These are phyloP conservation scores for Dichotomopilus funicola DNA, from an alignment of 2,329 filamentous ascomycete species.

Conservation along the genomic window DNA sequence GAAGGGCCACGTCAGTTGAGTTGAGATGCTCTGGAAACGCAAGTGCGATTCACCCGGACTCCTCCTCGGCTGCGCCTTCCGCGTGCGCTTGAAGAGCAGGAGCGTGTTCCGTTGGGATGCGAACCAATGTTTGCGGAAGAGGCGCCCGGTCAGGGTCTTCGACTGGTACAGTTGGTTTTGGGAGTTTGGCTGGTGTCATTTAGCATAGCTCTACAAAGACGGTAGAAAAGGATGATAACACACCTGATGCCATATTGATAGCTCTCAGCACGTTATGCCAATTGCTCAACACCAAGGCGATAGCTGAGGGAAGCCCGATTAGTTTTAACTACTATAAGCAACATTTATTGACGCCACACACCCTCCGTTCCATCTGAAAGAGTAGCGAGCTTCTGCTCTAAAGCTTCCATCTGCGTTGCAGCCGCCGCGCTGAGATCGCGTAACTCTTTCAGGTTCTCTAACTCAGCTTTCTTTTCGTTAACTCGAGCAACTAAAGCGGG, in stretches of 20 bases:
- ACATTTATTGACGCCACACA: conserved; percentile 28
- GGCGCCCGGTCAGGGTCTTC: conserved; percentile 33
- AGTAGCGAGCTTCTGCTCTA: conserved; percentile 72
- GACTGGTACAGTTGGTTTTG: conserved; percentile 47
- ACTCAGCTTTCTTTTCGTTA: conserved; percentile 77
- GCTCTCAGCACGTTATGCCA: conserved; percentile 83
- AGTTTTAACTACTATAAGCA: conserved; percentile 2
- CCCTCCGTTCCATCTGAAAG: conserved; percentile 78
- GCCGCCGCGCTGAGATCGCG: conserved; percentile 72
- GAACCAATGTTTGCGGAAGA: conserved; percentile 74
- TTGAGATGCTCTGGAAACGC: background rate
- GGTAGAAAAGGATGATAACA: conserved; percentile 24
- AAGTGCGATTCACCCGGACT: conserved; percentile 16
- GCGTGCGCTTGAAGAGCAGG: conserved; percentile 56
- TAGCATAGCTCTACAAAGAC: conserved; percentile 5
- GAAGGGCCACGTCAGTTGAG: background rate
- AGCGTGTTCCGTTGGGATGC: conserved; percentile 76
- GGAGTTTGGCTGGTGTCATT: conserved; percentile 55
- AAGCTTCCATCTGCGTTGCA: conserved; percentile 72
- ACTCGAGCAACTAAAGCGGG: conserved; percentile 67
- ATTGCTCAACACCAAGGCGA: conserved; percentile 77
- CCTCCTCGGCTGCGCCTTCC: conserved; percentile 43
- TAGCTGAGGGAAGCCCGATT: conserved; percentile 44
- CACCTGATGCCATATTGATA: conserved; percentile 82
- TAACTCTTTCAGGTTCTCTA: conserved; percentile 71